Percentiles rank a stretch among this genome's conserved stretches.
These are phyloP conservation scores for Komagataella mondaviorum DNA, from an alignment of 805 yeast genomes.

Conservation along the genomic window DNA sequence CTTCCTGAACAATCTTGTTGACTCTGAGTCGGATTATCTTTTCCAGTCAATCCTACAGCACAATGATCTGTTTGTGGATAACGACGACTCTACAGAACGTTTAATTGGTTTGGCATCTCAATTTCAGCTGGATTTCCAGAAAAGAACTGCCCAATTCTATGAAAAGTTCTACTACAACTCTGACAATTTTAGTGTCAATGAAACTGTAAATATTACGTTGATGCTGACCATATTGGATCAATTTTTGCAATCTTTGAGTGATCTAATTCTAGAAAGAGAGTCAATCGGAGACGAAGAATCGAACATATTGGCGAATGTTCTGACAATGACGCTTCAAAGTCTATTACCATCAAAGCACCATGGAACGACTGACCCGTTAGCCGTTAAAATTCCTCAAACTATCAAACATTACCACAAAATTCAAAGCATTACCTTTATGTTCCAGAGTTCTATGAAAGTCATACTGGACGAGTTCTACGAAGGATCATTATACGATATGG, in stretches of 20 bases:
- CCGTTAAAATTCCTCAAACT: neutral
- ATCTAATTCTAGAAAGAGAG: constrained; percentile 8
- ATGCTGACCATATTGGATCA: constrained; percentile 7
- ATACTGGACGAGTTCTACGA: constrained; percentile 36
- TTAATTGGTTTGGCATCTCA: constrained; percentile 3
- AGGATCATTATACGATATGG: constrained; percentile 35
- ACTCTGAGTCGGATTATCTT: neutral
- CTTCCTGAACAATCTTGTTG: neutral
- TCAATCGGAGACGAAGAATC: constrained; percentile 21
- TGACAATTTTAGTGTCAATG: constrained; percentile 7
- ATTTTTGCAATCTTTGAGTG: constrained; percentile 8
- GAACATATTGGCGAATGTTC: constrained; percentile 8
- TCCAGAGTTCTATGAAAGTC: constrained; percentile 23
- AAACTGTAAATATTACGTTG: constrained; percentile 8
- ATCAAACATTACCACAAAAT: constrained; percentile 12
- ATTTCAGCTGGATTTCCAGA: constrained; percentile 5
- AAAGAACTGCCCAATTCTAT: constrained; percentile 6
- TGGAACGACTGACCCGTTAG: neutral
- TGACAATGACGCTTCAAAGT: constrained; percentile 1
- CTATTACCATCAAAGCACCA: neutral
- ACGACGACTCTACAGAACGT: constrained; percentile 3
- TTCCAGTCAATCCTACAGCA: neutral
- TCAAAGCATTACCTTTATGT: constrained; percentile 12
- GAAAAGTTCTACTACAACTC: constrained; percentile 5
- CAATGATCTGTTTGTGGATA: constrained; percentile 8